Percentiles rank a stretch among this genome's conserved stretches.
These are phyloP conservation scores for Colletotrichum tanaceti DNA, from an alignment of 2,329 filamentous ascomycete species.

Conservation along the genomic window DNA sequence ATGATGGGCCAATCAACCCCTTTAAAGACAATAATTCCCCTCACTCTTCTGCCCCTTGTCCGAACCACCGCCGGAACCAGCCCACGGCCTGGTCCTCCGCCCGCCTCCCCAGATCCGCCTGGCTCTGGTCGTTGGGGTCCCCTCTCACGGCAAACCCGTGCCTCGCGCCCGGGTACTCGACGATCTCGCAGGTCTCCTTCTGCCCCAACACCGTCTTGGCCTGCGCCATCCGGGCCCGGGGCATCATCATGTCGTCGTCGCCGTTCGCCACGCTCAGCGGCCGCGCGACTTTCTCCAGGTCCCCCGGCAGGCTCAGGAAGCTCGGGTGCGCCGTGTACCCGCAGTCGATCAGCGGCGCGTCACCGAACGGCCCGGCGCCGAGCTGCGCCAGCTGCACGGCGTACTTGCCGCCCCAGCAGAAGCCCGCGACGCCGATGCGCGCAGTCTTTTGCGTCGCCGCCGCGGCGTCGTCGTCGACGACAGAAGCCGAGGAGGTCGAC, in stretches of 20 bases:
- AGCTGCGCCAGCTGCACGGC: conserved; percentile 55
- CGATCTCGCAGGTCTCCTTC: conserved; percentile 45
- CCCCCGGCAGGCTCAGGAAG: conserved; percentile 58
- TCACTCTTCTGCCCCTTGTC: conserved; percentile 12
- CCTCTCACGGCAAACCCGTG: conserved; percentile 48
- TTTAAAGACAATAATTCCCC: neutral
- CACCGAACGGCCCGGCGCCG: conserved; percentile 43
- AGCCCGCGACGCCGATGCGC: conserved; percentile 65
- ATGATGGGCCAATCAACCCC: neutral
- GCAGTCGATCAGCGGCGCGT: conserved; percentile 59
- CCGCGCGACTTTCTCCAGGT: conserved; percentile 57
- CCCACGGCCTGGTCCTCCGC: conserved; percentile 47
- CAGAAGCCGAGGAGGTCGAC: conserved; percentile 1
- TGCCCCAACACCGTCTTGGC: conserved; percentile 52
- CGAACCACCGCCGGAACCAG: conserved; percentile 46
- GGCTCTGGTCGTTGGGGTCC: conserved; percentile 43
- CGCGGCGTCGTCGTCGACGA: conserved; percentile 6
- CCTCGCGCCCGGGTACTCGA: conserved; percentile 46
- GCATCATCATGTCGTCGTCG: conserved; percentile 57
- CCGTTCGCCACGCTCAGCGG: conserved; percentile 61
- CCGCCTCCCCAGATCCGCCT: conserved; percentile 43
- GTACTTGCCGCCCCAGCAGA: conserved; percentile 73
- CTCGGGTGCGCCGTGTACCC: conserved; percentile 66
- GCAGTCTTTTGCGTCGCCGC: conserved; percentile 30
- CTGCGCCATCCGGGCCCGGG: conserved; percentile 47